Evolutionary conservation across 1,284 basidiomycete species (phyloP).

Genomic region (Cutaneotrichosporon cavernicola): DNA sequence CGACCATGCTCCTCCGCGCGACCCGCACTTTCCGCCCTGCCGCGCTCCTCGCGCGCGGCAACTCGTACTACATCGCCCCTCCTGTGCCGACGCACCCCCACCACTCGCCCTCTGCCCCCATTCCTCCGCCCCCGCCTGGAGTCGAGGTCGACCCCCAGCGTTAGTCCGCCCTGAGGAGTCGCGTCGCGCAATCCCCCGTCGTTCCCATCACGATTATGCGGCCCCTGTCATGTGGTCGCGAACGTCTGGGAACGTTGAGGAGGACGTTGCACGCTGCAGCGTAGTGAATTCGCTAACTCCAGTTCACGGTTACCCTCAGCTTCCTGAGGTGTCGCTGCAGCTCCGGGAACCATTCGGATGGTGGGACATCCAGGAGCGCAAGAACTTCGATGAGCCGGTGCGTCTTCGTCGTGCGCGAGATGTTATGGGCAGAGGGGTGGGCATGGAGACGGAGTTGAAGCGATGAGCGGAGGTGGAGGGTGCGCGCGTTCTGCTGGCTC

Average conservation of each 20-base stretch:
- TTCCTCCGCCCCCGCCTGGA: conserved; percentile 35
- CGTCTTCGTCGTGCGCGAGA: conserved; percentile 33
- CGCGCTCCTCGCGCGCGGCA: conserved; percentile 11
- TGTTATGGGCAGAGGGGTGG: not conserved
- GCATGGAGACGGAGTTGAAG: not conserved
- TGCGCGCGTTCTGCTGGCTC: too few relatives aligned
- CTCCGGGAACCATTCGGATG: conserved; percentile 69
- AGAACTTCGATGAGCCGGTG: conserved; percentile 82
- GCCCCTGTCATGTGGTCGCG: not conserved
- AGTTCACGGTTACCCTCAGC: conserved; percentile 68
- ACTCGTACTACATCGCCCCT: conserved; percentile 10
- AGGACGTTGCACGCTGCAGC: not conserved
- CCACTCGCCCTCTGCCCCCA: conserved; percentile 24
- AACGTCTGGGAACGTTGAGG: not conserved
- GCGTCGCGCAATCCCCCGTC: not conserved
- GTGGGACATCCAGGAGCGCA: conserved; percentile 76
- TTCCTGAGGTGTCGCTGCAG: conserved; percentile 70
- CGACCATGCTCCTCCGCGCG: conserved; percentile 35
- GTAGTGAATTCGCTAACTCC: conserved; percentile 14
- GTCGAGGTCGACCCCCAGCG: conserved; percentile 50
- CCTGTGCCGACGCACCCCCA: conserved; percentile 15
- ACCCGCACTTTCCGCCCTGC: conserved; percentile 12
- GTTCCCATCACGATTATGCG: not conserved
- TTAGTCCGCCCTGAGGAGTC: conserved; percentile 27
- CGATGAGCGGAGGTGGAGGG: not conserved